A percentile compares a stretch with the other conserved stretches of the same genome.
Conservation (phyloP, 2,329 filamentous ascomycete genomes). For the Xylaria sp. region DNA sequence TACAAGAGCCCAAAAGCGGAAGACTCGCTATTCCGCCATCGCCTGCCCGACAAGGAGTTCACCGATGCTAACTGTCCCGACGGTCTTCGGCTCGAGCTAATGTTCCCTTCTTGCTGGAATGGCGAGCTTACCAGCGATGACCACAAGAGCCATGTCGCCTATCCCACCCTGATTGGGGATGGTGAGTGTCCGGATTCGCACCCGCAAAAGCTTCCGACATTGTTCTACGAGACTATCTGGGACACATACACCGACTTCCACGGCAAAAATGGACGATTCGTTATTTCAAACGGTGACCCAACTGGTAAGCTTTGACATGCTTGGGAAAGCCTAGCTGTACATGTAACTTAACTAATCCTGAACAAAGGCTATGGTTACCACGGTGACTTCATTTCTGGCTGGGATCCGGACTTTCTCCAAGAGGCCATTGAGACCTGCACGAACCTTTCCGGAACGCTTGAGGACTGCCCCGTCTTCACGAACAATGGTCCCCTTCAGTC, state of each 20-base stretch:
- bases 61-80: conserved; percentile 81
- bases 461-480: conserved; percentile 76
- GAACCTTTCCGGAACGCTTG: conserved; percentile 66
- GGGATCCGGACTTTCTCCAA: conserved; percentile 71
- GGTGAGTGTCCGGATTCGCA: conserved; percentile 75
- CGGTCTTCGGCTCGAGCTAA: conserved; percentile 79
- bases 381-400: conserved; percentile 80
- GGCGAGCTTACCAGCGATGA: conserved; percentile 63
- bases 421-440: conserved; percentile 76
- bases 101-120: conserved; percentile 91
- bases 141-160: conserved; percentile 72
- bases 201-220: conserved; percentile 67
- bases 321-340: not conserved
- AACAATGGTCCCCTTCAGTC: conserved; percentile 54
- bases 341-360: conserved; percentile 19
- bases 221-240: conserved; percentile 89
- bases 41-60: conserved; percentile 76
- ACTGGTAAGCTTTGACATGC: conserved; percentile 55
- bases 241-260: conserved; percentile 65
- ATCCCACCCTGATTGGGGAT: conserved; percentile 74
- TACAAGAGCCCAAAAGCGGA: conserved; percentile 66
- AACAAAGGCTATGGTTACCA: conserved; percentile 71
- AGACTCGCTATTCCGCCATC: conserved; percentile 78
- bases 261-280: conserved; percentile 67
- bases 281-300: conserved; percentile 77